phyloP scores from a whole-genome alignment of 2,329 filamentous ascomycete species.

The Didymella sp. region DNA sequence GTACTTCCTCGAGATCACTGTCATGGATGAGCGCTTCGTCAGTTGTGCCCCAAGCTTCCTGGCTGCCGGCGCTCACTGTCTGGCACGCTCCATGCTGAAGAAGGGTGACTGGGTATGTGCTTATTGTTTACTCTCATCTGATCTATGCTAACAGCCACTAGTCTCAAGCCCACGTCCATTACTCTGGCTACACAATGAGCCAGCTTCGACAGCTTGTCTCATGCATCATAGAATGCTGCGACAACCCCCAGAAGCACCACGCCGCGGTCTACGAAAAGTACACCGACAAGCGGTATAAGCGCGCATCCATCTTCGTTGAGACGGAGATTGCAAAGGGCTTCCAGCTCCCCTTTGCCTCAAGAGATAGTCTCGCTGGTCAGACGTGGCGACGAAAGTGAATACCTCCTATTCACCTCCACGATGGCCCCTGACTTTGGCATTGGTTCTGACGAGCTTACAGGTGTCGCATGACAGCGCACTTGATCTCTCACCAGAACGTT shows the following conservation, averaged over 20 bases:
- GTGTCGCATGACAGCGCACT: slow-evolving; percentile 31
- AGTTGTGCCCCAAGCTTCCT: slow-evolving; percentile 88
- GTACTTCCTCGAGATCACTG: slow-evolving; percentile 94
- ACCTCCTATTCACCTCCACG: slow-evolving; percentile 27
- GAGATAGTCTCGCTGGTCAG: slow-evolving; percentile 47
- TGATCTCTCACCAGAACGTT: slow-evolving; percentile 25
- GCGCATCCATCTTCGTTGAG: slow-evolving; percentile 80
- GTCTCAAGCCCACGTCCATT: slow-evolving; percentile 85
- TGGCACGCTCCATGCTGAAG: slow-evolving; percentile 84
- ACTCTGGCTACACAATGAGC: slow-evolving; percentile 88
- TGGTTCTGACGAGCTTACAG: slow-evolving; percentile 39
- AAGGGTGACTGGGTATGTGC: slow-evolving; percentile 89
- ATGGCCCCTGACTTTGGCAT: slow-evolving; percentile 25
- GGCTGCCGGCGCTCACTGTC: slow-evolving; percentile 89
- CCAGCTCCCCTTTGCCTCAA: slow-evolving; percentile 53
- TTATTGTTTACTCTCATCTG: neutral
- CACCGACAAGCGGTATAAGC: slow-evolving; percentile 83
- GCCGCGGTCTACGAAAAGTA: slow-evolving; percentile 91
- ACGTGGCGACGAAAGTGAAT: slow-evolving; percentile 51
- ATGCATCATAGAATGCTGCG: slow-evolving; percentile 87
- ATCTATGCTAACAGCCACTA: slow-evolving; percentile 54
- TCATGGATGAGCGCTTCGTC: slow-evolving; percentile 98
- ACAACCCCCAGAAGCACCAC: slow-evolving; percentile 81
- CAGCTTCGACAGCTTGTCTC: slow-evolving; percentile 81
- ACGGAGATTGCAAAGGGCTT: slow-evolving; percentile 71